Evolutionary conservation across 2,329 filamentous ascomycete genomes (phyloP).

Genomic region (Periconia sp.): DNA sequence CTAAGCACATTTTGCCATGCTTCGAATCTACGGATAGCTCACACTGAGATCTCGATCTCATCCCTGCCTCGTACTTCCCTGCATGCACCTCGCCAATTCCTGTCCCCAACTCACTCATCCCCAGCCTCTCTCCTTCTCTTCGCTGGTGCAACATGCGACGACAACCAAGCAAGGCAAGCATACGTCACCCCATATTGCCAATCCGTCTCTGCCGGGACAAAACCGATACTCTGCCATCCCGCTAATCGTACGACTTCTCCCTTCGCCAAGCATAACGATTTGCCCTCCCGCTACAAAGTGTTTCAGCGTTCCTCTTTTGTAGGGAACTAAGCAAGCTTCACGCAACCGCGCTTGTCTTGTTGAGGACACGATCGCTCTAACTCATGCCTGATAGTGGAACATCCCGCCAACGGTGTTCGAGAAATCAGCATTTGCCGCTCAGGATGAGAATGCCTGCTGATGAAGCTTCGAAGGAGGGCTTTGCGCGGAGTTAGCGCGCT

Average conservation of each 20-base stretch:
- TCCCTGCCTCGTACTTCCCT: constrained; percentile 5
- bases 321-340: constrained; percentile 1
- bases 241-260: constrained; percentile 21
- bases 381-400: too few relatives aligned
- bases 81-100: constrained; percentile 11
- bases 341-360: too few relatives aligned
- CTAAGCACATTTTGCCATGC: not conserved
- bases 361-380: too few relatives aligned
- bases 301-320: constrained; percentile 16
- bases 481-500: not conserved
- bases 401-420: too few relatives aligned
- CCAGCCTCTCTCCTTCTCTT: not conserved
- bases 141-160: constrained; percentile 4
- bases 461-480: not conserved
- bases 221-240: not conserved
- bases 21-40: not conserved
- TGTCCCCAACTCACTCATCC: not conserved
- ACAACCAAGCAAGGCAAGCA: constrained; percentile 3
- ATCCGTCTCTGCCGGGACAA: not conserved
- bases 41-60: constrained; percentile 17
- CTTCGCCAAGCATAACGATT: constrained; percentile 16
- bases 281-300: constrained; percentile 14
- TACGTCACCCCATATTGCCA: constrained; percentile 10
- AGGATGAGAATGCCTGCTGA: not conserved
- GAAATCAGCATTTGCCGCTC: too few relatives aligned